phyloP scores from a whole-genome alignment of 2,329 filamentous ascomycete genomes.

The Nannizziopsis barbatae region DNA sequence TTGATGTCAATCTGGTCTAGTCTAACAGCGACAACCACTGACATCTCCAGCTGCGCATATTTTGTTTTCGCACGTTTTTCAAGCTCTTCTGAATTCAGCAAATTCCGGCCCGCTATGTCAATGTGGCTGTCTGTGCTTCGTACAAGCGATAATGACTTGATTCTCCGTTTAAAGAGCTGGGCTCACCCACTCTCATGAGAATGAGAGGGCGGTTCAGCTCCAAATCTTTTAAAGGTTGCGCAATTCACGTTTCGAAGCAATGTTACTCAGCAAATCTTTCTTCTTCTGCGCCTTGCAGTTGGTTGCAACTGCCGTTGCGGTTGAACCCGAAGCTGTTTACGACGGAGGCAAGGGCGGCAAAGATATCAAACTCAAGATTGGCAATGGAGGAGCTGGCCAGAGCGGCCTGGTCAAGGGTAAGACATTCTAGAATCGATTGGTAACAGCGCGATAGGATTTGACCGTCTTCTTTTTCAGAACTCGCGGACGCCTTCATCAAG shows the following conservation, averaged over 20 bases:
- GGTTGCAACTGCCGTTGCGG: neutral
- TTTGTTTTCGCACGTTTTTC: neutral
- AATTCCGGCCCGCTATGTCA: neutral
- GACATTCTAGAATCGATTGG: neutral
- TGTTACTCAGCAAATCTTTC: neutral
- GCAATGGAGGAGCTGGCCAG: slow-evolving; percentile 27
- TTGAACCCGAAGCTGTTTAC: slow-evolving; percentile 10
- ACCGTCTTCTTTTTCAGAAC: slow-evolving; percentile 15
- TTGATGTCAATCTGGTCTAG: neutral
- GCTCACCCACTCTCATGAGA: too few species aligned
- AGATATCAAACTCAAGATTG: slow-evolving; percentile 21
- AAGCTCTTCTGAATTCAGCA: neutral
- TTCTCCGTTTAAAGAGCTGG: neutral
- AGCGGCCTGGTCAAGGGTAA: slow-evolving; percentile 23
- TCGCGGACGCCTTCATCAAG: slow-evolving; percentile 32
- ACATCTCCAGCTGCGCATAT: neutral
- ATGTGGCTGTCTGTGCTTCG: neutral
- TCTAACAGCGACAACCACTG: neutral
- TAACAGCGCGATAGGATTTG: neutral
- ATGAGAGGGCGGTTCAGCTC: neutral
- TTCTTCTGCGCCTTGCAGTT: slow-evolving; percentile 3
- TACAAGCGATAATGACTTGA: neutral
- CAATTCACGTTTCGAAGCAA: neutral
- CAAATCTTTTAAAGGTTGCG: neutral
- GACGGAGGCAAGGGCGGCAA: slow-evolving; percentile 4